These are phyloP conservation scores for Metarhizium humberi DNA, from an alignment of 2,329 filamentous ascomycete genomes.

Conservation along the genomic window DNA sequence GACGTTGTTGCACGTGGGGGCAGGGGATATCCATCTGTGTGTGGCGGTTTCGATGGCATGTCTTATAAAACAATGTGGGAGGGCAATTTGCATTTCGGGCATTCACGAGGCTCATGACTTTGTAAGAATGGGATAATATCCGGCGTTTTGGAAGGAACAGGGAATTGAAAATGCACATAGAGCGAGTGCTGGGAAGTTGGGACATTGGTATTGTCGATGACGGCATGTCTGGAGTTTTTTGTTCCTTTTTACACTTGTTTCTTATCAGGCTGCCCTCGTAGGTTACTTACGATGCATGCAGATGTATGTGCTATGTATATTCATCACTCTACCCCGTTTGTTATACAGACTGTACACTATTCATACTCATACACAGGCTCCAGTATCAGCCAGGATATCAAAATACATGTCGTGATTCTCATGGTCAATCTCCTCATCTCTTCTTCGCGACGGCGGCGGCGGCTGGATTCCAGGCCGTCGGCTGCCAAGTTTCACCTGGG, in stretches of 20 bases:
- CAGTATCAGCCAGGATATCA: neutral
- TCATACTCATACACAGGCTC: neutral
- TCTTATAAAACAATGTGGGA: neutral
- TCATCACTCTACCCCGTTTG: neutral
- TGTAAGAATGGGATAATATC: neutral
- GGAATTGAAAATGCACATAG: too few species aligned
- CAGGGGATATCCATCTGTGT: neutral
- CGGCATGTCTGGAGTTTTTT: neutral
- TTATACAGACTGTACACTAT: neutral
- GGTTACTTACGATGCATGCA: neutral
- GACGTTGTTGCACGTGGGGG: neutral
- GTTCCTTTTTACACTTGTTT: neutral
- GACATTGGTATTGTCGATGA: neutral
- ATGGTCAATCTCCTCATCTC: neutral
- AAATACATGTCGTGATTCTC: neutral
- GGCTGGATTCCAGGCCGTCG: conserved; percentile 49
- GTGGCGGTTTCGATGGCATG: too few species aligned
- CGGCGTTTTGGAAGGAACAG: neutral
- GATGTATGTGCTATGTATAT: neutral
- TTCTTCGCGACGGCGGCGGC: conserved; percentile 9
- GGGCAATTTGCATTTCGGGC: neutral
- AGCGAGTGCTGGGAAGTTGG: neutral
- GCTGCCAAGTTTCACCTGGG: conserved; percentile 59
- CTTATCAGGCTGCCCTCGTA: neutral
- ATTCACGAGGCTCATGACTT: neutral